These are phyloP conservation scores for Nicotiana sylvestris DNA, from an alignment of 257 asterid species.

Conservation along the genomic window DNA sequence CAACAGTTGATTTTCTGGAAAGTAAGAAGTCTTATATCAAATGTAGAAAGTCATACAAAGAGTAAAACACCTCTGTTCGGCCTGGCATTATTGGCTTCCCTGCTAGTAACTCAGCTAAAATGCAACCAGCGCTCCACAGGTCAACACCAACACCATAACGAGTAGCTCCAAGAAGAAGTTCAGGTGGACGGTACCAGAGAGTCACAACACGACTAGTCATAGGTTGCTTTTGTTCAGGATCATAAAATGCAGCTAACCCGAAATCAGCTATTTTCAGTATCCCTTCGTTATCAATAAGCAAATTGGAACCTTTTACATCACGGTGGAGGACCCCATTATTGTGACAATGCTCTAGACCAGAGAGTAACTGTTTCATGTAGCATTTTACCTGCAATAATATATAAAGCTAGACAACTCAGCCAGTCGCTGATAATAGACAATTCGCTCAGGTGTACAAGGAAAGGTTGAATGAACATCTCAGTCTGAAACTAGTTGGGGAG, in stretches of 20 bases:
- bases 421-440: neutral
- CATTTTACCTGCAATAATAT: conserved; percentile 63
- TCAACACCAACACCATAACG: conserved; percentile 82
- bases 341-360: conserved; percentile 95
- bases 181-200: conserved; percentile 98
- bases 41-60: neutral
- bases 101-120: conserved; percentile 74
- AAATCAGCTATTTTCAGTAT: conserved; percentile 83
- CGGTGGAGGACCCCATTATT: conserved; percentile 86
- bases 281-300: conserved; percentile 74
- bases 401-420: conserved; percentile 13
- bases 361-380: conserved; percentile 73
- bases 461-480: neutral
- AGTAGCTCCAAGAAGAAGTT: conserved; percentile 80
- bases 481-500: neutral
- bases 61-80: conserved; percentile 69
- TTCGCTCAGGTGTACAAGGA: neutral
- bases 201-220: conserved; percentile 95
- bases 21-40: neutral
- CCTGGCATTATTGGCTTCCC: conserved; percentile 94
- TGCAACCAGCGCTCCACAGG: conserved; percentile 97
- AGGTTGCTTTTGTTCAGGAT: conserved; percentile 55
- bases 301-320: conserved; percentile 85
- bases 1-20: neutral
- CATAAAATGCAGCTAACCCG: conserved; percentile 75